Base-by-base conservation (phyloP, 805 yeast genomes). In the Naumovozyma dairenensis region DNA sequence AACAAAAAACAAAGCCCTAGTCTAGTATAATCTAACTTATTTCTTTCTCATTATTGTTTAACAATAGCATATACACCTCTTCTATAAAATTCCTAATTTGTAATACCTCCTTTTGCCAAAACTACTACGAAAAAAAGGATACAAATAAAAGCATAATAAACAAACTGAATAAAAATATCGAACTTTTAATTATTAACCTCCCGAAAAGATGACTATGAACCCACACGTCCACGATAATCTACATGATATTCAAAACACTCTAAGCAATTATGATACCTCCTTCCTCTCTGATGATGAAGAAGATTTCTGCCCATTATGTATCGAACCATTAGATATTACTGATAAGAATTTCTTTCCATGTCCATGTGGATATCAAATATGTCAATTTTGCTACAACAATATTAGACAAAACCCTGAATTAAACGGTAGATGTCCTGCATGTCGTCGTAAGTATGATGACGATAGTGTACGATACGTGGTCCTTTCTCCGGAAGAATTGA, bases 321-420 rank as follows among this genome's bases (percentile, higher is more conserved):
- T 87, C 53, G 99, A 92, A 62, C 96, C 92, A 57, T 79, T 92
- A 86, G 99, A 92, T 60, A 77, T 89, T 31, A 81, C 94, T 13
- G 98, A 92, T 61, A 85, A 82, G 53, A 84, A 86, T 63, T 92
- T 92, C 69, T 85, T 81, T 59, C 99, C 99, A n/a, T 92, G 99
- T 66, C 97, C 97, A 1, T 92, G 99, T 65, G 99, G 99, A 14
- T 92, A 92, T 53, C 96, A 93, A 58, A 83, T 92, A 38, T 92
- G 99, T 59, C 97, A 89, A 67, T 92, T 92, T 56, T 92, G 99
- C 60, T 92, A 89, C 68, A 92, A 92, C 63, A 89, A 87, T 57
- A 92, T 92, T 50, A 73, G 96, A 44, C 92, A 85, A 44, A 89
- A 89, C 48, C 96, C 96, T 2, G 96, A 92, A 56, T 65, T 89